Conservation (phyloP, 108 stramenopile genomes). For the Cyclotella atomus region DNA sequence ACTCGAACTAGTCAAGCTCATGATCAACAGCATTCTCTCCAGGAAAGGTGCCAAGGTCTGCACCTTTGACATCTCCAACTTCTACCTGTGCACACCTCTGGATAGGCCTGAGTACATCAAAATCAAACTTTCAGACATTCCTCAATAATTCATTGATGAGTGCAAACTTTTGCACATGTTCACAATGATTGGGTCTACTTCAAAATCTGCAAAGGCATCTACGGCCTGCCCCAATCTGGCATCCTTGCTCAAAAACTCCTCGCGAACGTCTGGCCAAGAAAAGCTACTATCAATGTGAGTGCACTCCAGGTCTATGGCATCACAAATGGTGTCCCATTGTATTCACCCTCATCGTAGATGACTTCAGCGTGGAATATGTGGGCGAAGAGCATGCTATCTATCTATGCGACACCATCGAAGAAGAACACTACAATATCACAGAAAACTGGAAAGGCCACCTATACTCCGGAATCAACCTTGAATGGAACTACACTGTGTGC, state of each 20-base stretch:
- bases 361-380: constrained; percentile 59
- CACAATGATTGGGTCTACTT: no score
- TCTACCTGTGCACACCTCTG: constrained; percentile 51
- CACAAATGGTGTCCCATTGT: constrained; percentile 29
- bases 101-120: constrained; percentile 43
- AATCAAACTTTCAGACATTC: constrained; percentile 32
- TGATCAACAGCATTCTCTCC: constrained; percentile 55
- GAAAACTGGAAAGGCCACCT: constrained; percentile 25
- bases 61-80: constrained; percentile 57
- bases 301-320: constrained; percentile 28
- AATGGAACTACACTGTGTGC: constrained; percentile 47
- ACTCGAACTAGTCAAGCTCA: constrained; percentile 39
- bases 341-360: constrained; percentile 62
- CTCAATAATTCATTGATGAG: constrained; percentile 40
- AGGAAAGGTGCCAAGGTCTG: no score
- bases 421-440: no score
- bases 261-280: constrained; percentile 1
- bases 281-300: constrained; percentile 15
- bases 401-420: constrained; percentile 44
- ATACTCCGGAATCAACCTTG: constrained; percentile 44
- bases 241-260: constrained; percentile 41
- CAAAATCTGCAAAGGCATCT: constrained; percentile 44
- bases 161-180: constrained; percentile 40
- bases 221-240: constrained; percentile 57
- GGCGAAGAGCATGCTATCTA: constrained; percentile 37